Base-by-base conservation (phyloP, 2,329 filamentous ascomycete species). In the Trichoderma endophyticum region DNA sequence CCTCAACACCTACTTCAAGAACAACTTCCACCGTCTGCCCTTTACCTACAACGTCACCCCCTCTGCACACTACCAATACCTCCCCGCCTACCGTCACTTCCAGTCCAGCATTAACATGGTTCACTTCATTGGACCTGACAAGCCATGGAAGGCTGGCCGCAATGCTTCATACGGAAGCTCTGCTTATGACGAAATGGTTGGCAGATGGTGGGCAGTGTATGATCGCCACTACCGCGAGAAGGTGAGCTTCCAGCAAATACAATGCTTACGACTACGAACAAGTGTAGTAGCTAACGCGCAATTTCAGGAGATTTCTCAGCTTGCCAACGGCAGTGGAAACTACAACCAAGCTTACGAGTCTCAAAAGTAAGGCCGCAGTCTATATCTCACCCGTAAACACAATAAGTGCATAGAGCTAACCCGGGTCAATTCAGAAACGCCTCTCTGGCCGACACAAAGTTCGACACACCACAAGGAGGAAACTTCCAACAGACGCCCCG, bases 11-110 rank as follows among this genome's bases (percentile, higher is more conserved):
- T 92, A 98, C 83, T 99, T 96, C 83, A 88, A 92, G 82, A 86
- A 91, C 80, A 89, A 88, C 73, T 97, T 91, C 88, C 91, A 98
- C 82, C 91, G 95, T 75, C 83, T 99, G 78, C 95, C 93, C 82
- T 99, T 99, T 83, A 92, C 91, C 65, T 99, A 98, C 86, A 99
- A 99, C 81, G 96, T 96, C 81, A 99, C 96, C 0, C 96, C 96
- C 1, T 98, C 93, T 74, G 95, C 92, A 28, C 94, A 97, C 81
- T 99, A 99, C 84, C 96, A 99, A 83, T 99, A 98, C 82, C 87
- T 98, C 71, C 96, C 96, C 14, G 96, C 96, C 67, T 99, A 97
- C 82, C 90, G 91, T 75, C 94, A 98, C 85, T 97, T 97, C 81
- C 93, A 97, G 82, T 92, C 92, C 62, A 92, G 90, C 76, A 97